These are phyloP conservation scores for Monosporascus sp. DNA, from an alignment of 2,329 filamentous ascomycete species.

Conservation along the genomic window DNA sequence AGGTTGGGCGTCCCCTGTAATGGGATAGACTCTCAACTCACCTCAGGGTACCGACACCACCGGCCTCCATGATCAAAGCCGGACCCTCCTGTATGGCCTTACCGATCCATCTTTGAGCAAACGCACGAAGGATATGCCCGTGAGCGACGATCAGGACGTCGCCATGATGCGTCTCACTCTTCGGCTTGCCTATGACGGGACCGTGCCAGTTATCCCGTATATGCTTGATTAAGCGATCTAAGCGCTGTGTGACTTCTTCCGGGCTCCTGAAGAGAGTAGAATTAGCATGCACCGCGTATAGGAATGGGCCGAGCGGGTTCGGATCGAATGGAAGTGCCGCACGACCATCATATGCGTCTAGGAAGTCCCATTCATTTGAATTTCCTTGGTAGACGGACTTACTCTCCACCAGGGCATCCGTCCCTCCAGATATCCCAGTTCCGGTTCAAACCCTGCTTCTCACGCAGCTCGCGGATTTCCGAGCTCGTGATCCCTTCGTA, in stretches of 20 bases:
- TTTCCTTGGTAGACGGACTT: slow-evolving; percentile 27
- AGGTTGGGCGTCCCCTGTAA: not conserved
- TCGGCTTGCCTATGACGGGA: slow-evolving; percentile 53
- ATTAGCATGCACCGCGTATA: not conserved
- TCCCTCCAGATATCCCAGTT: slow-evolving; percentile 88
- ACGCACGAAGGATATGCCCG: slow-evolving; percentile 81
- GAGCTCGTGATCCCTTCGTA: slow-evolving; percentile 77
- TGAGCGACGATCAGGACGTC: slow-evolving; percentile 83
- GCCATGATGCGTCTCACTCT: slow-evolving; percentile 40
- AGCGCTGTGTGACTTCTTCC: slow-evolving; percentile 63
- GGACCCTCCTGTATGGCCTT: slow-evolving; percentile 71
- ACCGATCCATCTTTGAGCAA: slow-evolving; percentile 81
- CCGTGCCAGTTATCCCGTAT: slow-evolving; percentile 64
- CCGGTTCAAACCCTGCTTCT: slow-evolving; percentile 50
- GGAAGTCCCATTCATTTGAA: too few relatives aligned
- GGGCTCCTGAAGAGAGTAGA: slow-evolving; percentile 49
- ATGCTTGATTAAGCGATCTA: slow-evolving; percentile 72
- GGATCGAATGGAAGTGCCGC: not conserved
- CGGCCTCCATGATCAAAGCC: slow-evolving; percentile 78
- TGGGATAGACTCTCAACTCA: slow-evolving; percentile 28
- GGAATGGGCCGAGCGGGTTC: not conserved
- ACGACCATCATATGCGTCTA: too few relatives aligned
- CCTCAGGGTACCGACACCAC: slow-evolving; percentile 79
- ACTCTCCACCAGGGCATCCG: slow-evolving; percentile 82
- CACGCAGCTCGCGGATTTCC: slow-evolving; percentile 58